These are phyloP conservation scores for Suhomyces anneliseae DNA, from an alignment of 1,139 yeast species.

Conservation along the genomic window DNA sequence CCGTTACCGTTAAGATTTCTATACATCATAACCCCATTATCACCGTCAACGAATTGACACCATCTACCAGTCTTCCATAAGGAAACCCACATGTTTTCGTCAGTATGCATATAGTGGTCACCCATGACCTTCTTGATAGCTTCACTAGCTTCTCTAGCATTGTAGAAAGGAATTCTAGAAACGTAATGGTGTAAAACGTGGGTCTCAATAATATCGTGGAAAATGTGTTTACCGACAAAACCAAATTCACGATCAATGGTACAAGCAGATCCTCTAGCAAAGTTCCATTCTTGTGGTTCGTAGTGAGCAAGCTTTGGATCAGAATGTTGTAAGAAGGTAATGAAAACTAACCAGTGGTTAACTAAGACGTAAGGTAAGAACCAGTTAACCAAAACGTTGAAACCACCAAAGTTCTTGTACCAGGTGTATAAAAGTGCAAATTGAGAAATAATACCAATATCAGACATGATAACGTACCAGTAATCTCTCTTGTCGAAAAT, in stretches of 20 bases:
- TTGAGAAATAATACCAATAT: slow-evolving; percentile 65
- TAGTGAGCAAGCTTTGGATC: slow-evolving; percentile 82
- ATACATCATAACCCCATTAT: slow-evolving; percentile 74
- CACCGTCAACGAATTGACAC: slow-evolving; percentile 85
- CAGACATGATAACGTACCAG: slow-evolving; percentile 69
- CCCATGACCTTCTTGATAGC: slow-evolving; percentile 85
- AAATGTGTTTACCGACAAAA: slow-evolving; percentile 73
- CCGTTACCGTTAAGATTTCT: slow-evolving; percentile 62
- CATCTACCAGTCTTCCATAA: slow-evolving; percentile 70
- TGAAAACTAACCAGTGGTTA: slow-evolving; percentile 87
- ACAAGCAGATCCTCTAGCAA: slow-evolving; percentile 87
- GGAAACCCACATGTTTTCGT: slow-evolving; percentile 71
- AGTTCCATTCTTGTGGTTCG: slow-evolving; percentile 73
- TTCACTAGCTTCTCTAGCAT: slow-evolving; percentile 76
- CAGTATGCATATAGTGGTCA: slow-evolving; percentile 64
- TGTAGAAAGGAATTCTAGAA: slow-evolving; percentile 83
- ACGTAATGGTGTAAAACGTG: slow-evolving; percentile 87
- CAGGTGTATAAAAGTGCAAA: slow-evolving; percentile 59
- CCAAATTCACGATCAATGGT: slow-evolving; percentile 86
- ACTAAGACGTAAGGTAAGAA: slow-evolving; percentile 76
- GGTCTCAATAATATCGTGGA: slow-evolving; percentile 89
- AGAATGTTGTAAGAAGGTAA: slow-evolving; percentile 82
- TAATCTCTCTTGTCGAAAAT: slow-evolving; percentile 69
- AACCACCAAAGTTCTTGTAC: slow-evolving; percentile 61
- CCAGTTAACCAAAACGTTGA: slow-evolving; percentile 69